These are phyloP conservation scores for Mentha longifolia DNA, from an alignment of 257 asterid species.

Conservation along the genomic window DNA sequence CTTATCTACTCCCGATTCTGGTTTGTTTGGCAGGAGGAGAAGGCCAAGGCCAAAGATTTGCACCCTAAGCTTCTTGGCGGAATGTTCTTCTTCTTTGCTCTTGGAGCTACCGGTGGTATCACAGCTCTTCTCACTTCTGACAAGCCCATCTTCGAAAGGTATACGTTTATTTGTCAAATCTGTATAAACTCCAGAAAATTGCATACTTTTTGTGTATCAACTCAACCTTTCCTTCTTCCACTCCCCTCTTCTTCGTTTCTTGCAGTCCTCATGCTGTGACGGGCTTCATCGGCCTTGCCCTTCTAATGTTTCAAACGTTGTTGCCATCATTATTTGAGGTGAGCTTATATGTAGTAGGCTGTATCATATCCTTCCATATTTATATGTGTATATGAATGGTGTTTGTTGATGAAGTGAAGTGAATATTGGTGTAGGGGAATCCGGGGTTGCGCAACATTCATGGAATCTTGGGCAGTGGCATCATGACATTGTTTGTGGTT, in stretches of 20 bases:
- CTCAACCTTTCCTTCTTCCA: neutral
- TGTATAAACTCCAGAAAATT: too few relatives aligned
- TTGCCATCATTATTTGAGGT: slow-evolving; percentile 65
- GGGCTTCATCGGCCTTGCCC: slow-evolving; percentile 51
- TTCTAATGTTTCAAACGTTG: slow-evolving; percentile 44
- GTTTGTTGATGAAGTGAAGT: neutral
- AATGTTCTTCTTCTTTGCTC: slow-evolving; percentile 96
- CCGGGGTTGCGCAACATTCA: slow-evolving; percentile 76
- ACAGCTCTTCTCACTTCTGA: slow-evolving; percentile 86
- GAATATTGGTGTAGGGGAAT: slow-evolving; percentile 57
- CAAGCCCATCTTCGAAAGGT: slow-evolving; percentile 90
- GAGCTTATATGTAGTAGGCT: slow-evolving; percentile 14
- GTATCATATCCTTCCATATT: neutral
- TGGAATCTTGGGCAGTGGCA: slow-evolving; percentile 91
- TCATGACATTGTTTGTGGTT: slow-evolving; percentile 85
- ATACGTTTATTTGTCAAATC: slow-evolving; percentile 14
- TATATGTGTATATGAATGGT: neutral
- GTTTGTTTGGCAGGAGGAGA: slow-evolving; percentile 66
- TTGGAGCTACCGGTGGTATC: slow-evolving; percentile 94
- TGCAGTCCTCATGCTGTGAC: slow-evolving; percentile 67
- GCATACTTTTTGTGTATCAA: neutral
- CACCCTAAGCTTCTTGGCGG: slow-evolving; percentile 97
- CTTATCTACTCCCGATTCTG: neutral
- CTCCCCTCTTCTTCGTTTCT: neutral
- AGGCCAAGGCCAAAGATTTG: slow-evolving; percentile 92